Base-by-base conservation (phyloP, 306 rosid genomes). In the Clitoria ternatea region DNA sequence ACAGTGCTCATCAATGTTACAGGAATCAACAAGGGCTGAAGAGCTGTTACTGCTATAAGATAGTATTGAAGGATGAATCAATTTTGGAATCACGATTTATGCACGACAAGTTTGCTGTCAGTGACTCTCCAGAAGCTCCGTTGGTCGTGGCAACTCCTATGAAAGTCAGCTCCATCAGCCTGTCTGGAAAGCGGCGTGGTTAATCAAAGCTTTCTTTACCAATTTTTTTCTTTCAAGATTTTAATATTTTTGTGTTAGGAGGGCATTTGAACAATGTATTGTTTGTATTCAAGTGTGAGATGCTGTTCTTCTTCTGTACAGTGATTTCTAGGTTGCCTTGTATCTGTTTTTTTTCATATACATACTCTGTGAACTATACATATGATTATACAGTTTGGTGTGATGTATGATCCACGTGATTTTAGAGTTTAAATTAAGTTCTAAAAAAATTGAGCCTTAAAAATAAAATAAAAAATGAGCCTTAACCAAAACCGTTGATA, bases 1-100 rank as follows among this genome's bases (percentile, higher is more conserved):
- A 88, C 82, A 90, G 83, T 79, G 91, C 84, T 35, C 98, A 92
- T 61, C 87, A 77, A 26, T 92, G 98, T 67, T 90, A 92, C 79
- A 45, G 87, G 73, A 92, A 86, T 78, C 96, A 88, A 77, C 87
- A 92, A 88, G 98, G 98, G n/a, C 90, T 90, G 68, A 92, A 90
- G 81, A 88, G 97, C 83, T 92, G 98, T 74, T 92, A 92, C 79
- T 92, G 97, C 64, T 90, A 92, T 63, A 92, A 92, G 87, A 92
- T 86, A 43, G 68, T 92, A 32, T 50, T 92, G 80, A 92, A 92
- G 85, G 97, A 92, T 19, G 98, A 92, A 50, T 90, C 98, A 23
- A 90, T 92, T 13, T 84, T 92, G 0, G 93, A 92, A 77, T 86
- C 93, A 15, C 92, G 97, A 10, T 92, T 92, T 80, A 92, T 92